Conservation (phyloP, 2,329 filamentous ascomycete species). For the Pyrenophora teres region DNA sequence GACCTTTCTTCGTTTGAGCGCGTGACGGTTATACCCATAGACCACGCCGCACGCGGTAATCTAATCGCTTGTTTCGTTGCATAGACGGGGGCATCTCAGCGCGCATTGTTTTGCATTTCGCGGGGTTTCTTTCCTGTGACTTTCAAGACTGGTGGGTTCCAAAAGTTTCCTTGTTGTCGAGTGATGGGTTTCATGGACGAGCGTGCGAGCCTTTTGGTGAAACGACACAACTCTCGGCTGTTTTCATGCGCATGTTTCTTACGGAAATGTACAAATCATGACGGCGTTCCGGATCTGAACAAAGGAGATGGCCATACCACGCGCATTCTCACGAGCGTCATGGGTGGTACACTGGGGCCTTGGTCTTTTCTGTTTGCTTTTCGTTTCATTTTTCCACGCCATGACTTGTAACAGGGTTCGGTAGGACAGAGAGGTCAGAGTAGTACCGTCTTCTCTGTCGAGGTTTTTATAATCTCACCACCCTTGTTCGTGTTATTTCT, state of each 20-base stretch:
- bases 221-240: constrained; percentile 9
- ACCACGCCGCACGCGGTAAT: constrained; percentile 45
- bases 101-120: constrained; percentile 48
- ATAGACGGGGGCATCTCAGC: constrained; percentile 48
- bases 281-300: constrained; percentile 35
- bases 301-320: constrained; percentile 19
- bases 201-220: constrained; percentile 22
- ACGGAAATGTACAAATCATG: constrained; percentile 21
- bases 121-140: constrained; percentile 24
- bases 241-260: constrained; percentile 19
- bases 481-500: constrained; percentile 17
- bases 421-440: constrained; percentile 16
- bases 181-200: constrained; percentile 16
- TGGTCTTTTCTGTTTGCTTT: constrained; percentile 8
- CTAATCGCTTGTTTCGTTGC: constrained; percentile 49
- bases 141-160: constrained; percentile 29
- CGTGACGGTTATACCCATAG: constrained; percentile 44
- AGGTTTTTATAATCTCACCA: constrained; percentile 10
- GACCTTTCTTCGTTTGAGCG: constrained; percentile 41
- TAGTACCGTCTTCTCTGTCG: constrained; percentile 8
- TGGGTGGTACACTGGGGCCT: constrained; percentile 24
- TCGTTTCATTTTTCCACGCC: constrained; percentile 19
- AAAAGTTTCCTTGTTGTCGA: constrained; percentile 37
- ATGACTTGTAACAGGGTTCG: constrained; percentile 3
- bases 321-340: constrained; percentile 27